Percentiles rank a stretch among this genome's conserved stretches.
These are phyloP conservation scores for Zoysia japonica DNA, from an alignment of 176 grass and related monocot genomes.

Conservation along the genomic window DNA sequence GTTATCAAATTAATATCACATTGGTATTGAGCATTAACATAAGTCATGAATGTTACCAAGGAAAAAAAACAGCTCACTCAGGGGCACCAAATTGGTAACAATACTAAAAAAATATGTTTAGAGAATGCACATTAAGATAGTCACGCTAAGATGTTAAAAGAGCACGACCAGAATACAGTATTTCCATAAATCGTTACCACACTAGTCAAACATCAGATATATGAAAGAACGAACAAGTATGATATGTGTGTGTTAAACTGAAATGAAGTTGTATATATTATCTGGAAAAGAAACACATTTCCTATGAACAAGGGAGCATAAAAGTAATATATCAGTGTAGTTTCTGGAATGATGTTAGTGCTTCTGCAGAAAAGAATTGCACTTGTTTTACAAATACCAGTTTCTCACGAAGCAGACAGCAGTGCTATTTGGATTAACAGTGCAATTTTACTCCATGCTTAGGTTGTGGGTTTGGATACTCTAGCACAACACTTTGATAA, in stretches of 20 bases:
- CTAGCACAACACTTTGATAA: conserved; percentile 8
- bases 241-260: background rate
- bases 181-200: background rate
- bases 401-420: background rate
- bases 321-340: background rate
- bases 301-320: background rate
- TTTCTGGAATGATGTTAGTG: no score
- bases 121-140: background rate
- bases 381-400: background rate
- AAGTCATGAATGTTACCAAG: background rate
- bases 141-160: background rate
- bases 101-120: background rate
- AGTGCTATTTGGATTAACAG: background rate
- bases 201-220: background rate
- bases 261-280: background rate
- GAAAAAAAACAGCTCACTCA: background rate
- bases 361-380: conserved; percentile 16
- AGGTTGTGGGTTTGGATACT: conserved; percentile 3
- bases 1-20: conserved; percentile 28
- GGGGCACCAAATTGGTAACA: background rate
- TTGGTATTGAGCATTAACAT: conserved; percentile 4
- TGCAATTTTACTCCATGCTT: conserved; percentile 2
- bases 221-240: background rate
- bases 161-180: conserved; percentile 1
- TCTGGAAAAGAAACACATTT: background rate